phyloP scores from a whole-genome alignment of 23 red algal genomes.

The Cyanidioschyzon merolae region DNA sequence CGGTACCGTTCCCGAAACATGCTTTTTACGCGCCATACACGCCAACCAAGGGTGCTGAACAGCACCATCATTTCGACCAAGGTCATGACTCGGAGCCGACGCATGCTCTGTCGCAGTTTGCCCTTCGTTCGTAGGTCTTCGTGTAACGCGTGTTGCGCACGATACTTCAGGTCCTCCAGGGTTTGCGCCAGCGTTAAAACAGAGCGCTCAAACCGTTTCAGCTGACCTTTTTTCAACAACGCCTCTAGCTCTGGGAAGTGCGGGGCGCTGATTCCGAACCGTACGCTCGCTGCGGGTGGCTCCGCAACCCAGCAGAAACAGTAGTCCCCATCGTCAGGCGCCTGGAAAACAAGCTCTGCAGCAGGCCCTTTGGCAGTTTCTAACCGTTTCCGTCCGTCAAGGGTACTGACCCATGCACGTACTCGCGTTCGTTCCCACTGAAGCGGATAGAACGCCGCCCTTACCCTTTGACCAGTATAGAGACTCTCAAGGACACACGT shows the following conservation, averaged over 20 bases:
- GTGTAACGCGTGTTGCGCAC: not conserved
- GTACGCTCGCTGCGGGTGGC: not conserved
- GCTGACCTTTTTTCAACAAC: not conserved
- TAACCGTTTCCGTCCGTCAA: not conserved
- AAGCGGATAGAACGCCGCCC: not conserved
- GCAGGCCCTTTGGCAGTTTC: not conserved
- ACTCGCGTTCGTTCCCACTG: not conserved
- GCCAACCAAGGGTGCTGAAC: not conserved
- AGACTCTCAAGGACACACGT: conserved; percentile 6
- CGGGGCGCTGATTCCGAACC: not conserved
- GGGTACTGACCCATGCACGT: not conserved
- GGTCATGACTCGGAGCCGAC: not conserved
- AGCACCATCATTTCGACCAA: not conserved
- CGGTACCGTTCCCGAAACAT: not conserved
- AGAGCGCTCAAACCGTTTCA: not conserved
- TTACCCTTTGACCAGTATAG: not conserved
- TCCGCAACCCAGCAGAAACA: not conserved
- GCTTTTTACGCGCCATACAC: not conserved
- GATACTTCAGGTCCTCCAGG: not conserved
- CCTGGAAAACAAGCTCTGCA: not conserved
- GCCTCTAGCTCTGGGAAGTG: not conserved
- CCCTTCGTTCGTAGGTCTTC: not conserved
- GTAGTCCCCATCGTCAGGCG: conserved; percentile 5
- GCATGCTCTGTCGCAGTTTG: too few species aligned
- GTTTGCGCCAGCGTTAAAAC: not conserved